Evolutionary conservation across 345 rosid genomes (phyloP).

Genomic region (Hevea brasiliensis): DNA sequence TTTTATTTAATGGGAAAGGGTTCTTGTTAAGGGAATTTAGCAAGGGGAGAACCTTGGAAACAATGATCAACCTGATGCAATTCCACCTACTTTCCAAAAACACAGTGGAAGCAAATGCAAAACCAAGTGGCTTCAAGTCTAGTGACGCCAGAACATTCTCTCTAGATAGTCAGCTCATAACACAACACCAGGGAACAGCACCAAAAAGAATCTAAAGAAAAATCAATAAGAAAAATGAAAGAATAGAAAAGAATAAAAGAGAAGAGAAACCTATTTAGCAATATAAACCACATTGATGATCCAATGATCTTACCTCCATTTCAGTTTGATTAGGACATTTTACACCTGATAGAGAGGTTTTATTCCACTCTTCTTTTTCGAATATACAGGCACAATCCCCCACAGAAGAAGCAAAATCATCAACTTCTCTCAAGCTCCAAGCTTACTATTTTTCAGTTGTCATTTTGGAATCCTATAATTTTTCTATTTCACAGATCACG

Average conservation of each 20-base stretch:
- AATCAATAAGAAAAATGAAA: not conserved
- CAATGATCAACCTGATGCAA: too few relatives aligned
- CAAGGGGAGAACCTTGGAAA: too few relatives aligned
- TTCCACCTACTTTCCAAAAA: too few relatives aligned
- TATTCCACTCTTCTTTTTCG: not conserved
- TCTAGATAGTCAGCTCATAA: too few relatives aligned
- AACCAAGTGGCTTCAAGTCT: too few relatives aligned
- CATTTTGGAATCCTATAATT: not conserved
- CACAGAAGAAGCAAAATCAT: not conserved
- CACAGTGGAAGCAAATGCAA: too few relatives aligned
- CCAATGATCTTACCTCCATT: not conserved
- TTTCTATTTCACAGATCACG: not conserved
- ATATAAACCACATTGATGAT: not conserved
- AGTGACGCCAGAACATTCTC: too few relatives aligned
- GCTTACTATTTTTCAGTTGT: not conserved
- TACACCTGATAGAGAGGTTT: not conserved
- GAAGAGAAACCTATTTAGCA: too few relatives aligned
- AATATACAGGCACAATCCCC: not conserved
- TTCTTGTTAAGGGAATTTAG: too few relatives aligned
- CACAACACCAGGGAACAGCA: not conserved
- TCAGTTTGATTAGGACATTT: not conserved
- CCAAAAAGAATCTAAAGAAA: not conserved
- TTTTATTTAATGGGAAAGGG: too few relatives aligned
- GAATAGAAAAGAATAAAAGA: not conserved
- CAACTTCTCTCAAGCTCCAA: constrained; percentile 3